These are phyloP conservation scores for Coemansia sp. DNA, from an alignment of 192 early-diverging fungal genomes.

Conservation along the genomic window DNA sequence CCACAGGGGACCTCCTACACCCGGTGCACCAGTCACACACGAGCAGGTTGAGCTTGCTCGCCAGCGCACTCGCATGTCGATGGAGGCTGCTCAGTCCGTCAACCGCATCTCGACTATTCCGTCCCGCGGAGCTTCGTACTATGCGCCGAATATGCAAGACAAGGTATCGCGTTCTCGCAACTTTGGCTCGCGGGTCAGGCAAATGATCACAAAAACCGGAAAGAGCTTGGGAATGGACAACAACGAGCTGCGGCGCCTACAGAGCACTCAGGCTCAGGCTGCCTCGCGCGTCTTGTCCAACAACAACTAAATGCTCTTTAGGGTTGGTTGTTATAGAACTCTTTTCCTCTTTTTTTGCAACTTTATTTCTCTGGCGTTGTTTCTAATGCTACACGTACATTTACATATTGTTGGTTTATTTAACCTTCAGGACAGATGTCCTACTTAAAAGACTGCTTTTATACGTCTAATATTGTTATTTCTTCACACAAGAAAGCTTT, in stretches of 20 bases:
- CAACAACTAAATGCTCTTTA: constrained; percentile 4
- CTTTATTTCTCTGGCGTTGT: constrained; percentile 6
- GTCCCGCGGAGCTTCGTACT: constrained; percentile 61
- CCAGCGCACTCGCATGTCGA: constrained; percentile 57
- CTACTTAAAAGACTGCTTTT: too few relatives aligned
- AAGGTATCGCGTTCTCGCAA: constrained; percentile 56
- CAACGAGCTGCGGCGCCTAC: constrained; percentile 70
- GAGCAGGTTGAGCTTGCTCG: constrained; percentile 56
- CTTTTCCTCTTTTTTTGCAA: not conserved
- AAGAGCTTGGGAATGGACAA: constrained; percentile 62
- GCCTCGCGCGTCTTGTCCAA: constrained; percentile 53
- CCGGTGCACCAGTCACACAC: constrained; percentile 28
- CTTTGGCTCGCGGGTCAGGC: constrained; percentile 55
- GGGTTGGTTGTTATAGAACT: constrained; percentile 2
- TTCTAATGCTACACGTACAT: not conserved
- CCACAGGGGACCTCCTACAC: constrained; percentile 23
- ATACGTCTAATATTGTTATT: too few relatives aligned
- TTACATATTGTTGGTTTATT: not conserved
- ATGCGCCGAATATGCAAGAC: constrained; percentile 60
- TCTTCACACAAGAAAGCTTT: too few relatives aligned
- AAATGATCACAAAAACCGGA: constrained; percentile 54
- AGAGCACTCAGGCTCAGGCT: constrained; percentile 67
- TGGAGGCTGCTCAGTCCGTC: constrained; percentile 56
- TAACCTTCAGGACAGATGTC: not conserved
- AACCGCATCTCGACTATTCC: constrained; percentile 63